phyloP scores from a whole-genome alignment of 176 grass and related monocot genomes.

The Bromus sterilis region DNA sequence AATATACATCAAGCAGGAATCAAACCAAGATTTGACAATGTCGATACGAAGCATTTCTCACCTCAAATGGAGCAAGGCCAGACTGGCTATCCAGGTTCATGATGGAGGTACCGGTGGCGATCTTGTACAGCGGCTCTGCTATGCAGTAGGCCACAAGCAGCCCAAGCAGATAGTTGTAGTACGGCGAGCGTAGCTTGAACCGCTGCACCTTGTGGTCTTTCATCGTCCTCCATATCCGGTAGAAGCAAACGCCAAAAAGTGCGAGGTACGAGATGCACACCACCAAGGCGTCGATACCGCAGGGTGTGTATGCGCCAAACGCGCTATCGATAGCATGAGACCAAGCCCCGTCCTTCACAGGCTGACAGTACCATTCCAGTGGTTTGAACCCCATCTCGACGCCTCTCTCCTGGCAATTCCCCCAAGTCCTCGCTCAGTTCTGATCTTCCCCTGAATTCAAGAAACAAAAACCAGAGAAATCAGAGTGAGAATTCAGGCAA shows the following conservation, averaged over 20 bases:
- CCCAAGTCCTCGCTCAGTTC: slow-evolving; percentile 4
- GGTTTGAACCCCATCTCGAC: slow-evolving; percentile 64
- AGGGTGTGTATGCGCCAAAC: slow-evolving; percentile 79
- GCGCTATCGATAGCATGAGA: slow-evolving; percentile 55
- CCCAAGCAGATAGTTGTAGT: slow-evolving; percentile 76
- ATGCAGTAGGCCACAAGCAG: slow-evolving; percentile 49
- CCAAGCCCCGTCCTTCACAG: slow-evolving; percentile 67
- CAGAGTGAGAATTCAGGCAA: not conserved
- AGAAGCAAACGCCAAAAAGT: slow-evolving; percentile 83
- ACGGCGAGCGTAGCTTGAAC: slow-evolving; percentile 46
- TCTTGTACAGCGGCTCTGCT: slow-evolving; percentile 52
- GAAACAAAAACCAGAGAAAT: not conserved
- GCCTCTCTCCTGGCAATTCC: not conserved
- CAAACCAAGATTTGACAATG: not conserved
- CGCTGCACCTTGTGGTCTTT: slow-evolving; percentile 69
- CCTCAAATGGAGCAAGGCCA: slow-evolving; percentile 84
- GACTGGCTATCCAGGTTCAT: slow-evolving; percentile 80
- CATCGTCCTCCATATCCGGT: slow-evolving; percentile 79
- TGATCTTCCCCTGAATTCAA: slow-evolving; percentile 18
- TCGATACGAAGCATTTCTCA: not conserved
- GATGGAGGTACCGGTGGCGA: slow-evolving; percentile 56
- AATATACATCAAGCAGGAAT: not conserved
- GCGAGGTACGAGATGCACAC: slow-evolving; percentile 80
- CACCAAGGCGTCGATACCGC: slow-evolving; percentile 60
- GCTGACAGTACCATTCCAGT: slow-evolving; percentile 86